Percentiles rank a stretch among this genome's conserved stretches.
Conservation (phyloP, 441 rosid species). For the Aquilaria agallochum region DNA sequence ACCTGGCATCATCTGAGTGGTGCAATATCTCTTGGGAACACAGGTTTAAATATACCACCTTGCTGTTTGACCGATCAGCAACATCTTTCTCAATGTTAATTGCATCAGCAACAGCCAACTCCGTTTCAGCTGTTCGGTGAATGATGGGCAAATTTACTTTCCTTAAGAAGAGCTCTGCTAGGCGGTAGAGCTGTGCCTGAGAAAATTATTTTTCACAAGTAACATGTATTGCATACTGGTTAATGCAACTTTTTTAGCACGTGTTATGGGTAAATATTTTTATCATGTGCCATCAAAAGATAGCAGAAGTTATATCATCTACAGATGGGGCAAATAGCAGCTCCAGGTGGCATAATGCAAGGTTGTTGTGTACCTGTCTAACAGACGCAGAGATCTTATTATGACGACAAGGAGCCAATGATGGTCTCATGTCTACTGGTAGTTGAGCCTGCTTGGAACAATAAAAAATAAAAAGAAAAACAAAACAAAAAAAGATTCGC, state of each 20-base stretch:
- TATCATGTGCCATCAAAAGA: not conserved
- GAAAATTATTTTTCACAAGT: not conserved
- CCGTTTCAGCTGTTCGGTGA: conserved; percentile 84
- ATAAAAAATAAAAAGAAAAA: conserved; percentile 7
- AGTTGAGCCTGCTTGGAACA: conserved; percentile 74
- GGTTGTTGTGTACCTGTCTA: conserved; percentile 65
- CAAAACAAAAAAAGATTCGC: not conserved
- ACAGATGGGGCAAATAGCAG: not conserved
- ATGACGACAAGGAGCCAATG: conserved; percentile 64
- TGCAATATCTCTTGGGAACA: conserved; percentile 87
- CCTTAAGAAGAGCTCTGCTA: conserved; percentile 82
- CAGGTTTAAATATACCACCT: conserved; percentile 82
- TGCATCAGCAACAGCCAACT: conserved; percentile 99
- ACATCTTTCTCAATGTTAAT: conserved; percentile 82
- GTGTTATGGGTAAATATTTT: too few relatives aligned
- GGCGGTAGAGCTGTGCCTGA: conserved; percentile 85
- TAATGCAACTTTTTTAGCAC: too few relatives aligned
- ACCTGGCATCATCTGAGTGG: conserved; percentile 39
- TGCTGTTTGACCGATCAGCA: conserved; percentile 87
- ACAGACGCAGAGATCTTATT: conserved; percentile 81
- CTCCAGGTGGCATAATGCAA: conserved; percentile 8
- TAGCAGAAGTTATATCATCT: not conserved
- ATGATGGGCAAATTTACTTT: conserved; percentile 65
- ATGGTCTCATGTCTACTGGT: conserved; percentile 87
- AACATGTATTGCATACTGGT: too few relatives aligned